Evolutionary conservation across 1,284 basidiomycete genomes (phyloP), one percentile per base, ranked within the genome.

Genomic region (Apiotrichum gracile): DNA sequence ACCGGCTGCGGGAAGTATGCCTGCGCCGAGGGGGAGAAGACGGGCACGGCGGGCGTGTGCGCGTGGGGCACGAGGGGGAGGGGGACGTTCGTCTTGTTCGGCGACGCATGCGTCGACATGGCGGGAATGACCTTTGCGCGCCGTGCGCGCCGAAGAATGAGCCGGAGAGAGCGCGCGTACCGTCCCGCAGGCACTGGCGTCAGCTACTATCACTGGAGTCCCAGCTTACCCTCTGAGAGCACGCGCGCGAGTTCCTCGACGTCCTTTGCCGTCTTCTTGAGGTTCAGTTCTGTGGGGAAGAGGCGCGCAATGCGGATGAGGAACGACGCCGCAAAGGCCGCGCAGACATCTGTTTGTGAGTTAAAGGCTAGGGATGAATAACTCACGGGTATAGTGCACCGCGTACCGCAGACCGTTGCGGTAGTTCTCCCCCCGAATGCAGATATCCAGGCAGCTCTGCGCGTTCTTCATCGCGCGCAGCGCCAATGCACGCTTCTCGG

Each of bases 281-380:
- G 80, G 66, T 93, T 82, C 58, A 88, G 87, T 61, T 92, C 87
- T 47, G 85, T 81, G 2, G 91, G 91, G 78, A 94, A 92, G 27
- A 94, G 78, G 14, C 91, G 83, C 38, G 84, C 83, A 39, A 94
- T 79, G 43, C 92, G 85, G 53, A 96, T 80, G 54, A 94, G 77
- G 72, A 94, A 88, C 5, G 89, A 88, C 16, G 89, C 91, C 21
- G 88, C 83, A 73, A 96, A 96, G 0, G 91, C 92, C 3, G 91
- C 91, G 35, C 89, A 90, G 43, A 88, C 88, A 69, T 94, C 89
- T 9, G 88, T 88, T 66, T 87, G 46, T 51, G 39, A 61, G 29
- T 43, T 31, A 19, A 27, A 26, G 10, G 9, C 29, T 16, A 10
- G n/a, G 31, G 24, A 3, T 12, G 5, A 5, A 2, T n/a, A 24